Base-by-base conservation (phyloP, 306 rosid genomes). In the Hippophae tibetana region DNA sequence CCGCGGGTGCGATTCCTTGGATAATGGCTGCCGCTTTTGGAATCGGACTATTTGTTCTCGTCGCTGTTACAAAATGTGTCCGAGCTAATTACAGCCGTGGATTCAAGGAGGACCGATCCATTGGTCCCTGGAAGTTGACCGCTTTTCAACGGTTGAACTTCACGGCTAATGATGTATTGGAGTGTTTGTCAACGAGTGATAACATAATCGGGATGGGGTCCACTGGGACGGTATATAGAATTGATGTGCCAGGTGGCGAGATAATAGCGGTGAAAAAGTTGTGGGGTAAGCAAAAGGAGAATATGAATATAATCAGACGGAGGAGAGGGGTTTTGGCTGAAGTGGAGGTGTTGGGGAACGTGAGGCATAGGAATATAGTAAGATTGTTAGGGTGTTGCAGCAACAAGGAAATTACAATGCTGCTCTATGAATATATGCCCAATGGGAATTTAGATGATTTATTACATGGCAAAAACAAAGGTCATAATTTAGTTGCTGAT, bases 321-420 rank as follows among this genome's bases (percentile, higher is more conserved):
- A 56, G 86, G 66, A 80, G 88, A 82, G 99, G 96, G 49, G 95
- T 85, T 25, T 42, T 88, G 67, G 99, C 99, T 0, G 99, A 92
- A 55, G 99, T 92, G 66, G 96, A 88, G 2, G 99, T 92, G 60
- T 62, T 92, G 67, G 99, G 99, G 9, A 88, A 76, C 69, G 99
- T 92, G 78, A 71, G 99, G 79, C 99, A 92, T 52, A 73, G 99
- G 74, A 92, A 92, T 31, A 92, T 92, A n/a, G 99, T 92, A 77
- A 83, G 95, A 53, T 47, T 92, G 80, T 63, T 92, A 69, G 99
- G 99, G 56, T 92, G 96, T 57, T 92, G 99, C 79, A 80, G 90
- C 81, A 92, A 92, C 74, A 70, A 59, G 69, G 99, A 92, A 52
- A 60, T 79, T 43, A 92, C 96, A 2, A 92, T 92, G 99, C 69